Conservation (phyloP, 2,329 filamentous ascomycete species). For the Seiridium cupressi region DNA sequence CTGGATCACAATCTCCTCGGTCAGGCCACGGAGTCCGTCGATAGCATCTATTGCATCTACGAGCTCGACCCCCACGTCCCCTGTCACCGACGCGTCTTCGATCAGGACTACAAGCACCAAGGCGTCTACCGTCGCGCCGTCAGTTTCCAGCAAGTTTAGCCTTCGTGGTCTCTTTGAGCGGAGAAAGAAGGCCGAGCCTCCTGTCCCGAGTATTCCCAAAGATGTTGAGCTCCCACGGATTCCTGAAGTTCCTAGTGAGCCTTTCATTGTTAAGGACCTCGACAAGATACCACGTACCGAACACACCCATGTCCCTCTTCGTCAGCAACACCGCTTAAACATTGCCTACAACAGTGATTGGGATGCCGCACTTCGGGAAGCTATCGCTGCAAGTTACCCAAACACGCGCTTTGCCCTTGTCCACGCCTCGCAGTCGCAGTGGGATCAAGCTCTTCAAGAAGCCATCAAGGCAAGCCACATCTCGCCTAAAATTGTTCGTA, state of each 20-base stretch:
- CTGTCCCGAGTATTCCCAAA: slow-evolving; percentile 8
- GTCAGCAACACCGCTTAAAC: slow-evolving; percentile 22
- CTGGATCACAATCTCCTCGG: slow-evolving; percentile 26
- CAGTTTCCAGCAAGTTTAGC: slow-evolving; percentile 16
- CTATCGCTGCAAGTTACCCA: slow-evolving; percentile 27
- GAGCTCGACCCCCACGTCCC: slow-evolving; percentile 17
- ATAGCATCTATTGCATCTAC: slow-evolving; percentile 17
- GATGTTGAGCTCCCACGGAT: slow-evolving; percentile 14
- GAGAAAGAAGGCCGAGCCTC: slow-evolving; percentile 17
- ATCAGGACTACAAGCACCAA: slow-evolving; percentile 17
- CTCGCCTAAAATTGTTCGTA: slow-evolving; percentile 14
- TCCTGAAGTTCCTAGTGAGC: slow-evolving; percentile 11
- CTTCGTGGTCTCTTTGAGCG: slow-evolving; percentile 21
- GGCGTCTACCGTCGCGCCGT: slow-evolving; percentile 14
- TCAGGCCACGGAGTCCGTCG: slow-evolving; percentile 19
- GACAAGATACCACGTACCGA: slow-evolving; percentile 16
- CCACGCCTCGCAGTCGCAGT: slow-evolving; percentile 14
- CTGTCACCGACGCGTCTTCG: slow-evolving; percentile 16
- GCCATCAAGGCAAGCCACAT: slow-evolving; percentile 20
- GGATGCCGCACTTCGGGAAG: slow-evolving; percentile 30
- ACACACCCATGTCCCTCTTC: slow-evolving; percentile 13
- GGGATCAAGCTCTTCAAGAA: slow-evolving; percentile 14
- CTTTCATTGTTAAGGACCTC: slow-evolving; percentile 20
- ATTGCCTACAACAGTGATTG: slow-evolving; percentile 29
- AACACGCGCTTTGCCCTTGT: slow-evolving; percentile 10